Evolutionary conservation across 2,329 filamentous ascomycete species (phyloP), one percentile per base, ranked within the genome.

Genomic region (Penicillium brasilianum): DNA sequence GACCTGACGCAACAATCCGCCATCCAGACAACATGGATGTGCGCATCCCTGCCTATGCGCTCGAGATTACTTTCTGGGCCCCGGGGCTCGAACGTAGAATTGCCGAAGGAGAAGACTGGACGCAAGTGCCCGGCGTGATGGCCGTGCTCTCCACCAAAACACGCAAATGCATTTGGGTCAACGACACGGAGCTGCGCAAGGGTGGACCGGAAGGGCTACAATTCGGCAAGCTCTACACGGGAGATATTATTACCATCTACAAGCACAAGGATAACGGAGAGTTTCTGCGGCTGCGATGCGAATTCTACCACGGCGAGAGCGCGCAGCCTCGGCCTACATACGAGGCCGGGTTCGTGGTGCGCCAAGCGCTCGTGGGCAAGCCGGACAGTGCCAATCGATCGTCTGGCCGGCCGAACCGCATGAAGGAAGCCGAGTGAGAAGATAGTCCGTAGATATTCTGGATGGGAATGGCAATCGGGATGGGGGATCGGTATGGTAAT

Each of bases 131-230:
- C 1, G 84, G 86, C 13, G 80, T 88, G 1, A 88, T 88, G 68
- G 84, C 86, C 4, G 90, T 93, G 63, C 88, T 97, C 54, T 89
- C 90, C 1, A 96, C 92, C 3, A 92, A 93, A 69, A 90, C 91
- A 4, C 89, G 88, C 7, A 82, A 83, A 30, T 91, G 92, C 20
- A 91, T 97, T 63, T 84, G 81, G 66, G 83, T 98, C 72, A 97
- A 97, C 70, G 88, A 86, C 30, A 83, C 86, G n/a, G 81, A 82
- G 43, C 78, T 97, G 25, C 79, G 76, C 59, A 82, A 84, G 2
- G 77, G 80, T 28, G 81, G 83, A 0, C 80, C 80, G 10, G 81
- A 82, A 10, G 81, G 80, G 14, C 77, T 79, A 22, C 78, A 87
- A 1, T 91, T 85, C 50, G 87, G 90, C 28, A 86, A 87, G 58